Base-by-base conservation (phyloP, 805 yeast species). In the Metschnikowia borealis region DNA sequence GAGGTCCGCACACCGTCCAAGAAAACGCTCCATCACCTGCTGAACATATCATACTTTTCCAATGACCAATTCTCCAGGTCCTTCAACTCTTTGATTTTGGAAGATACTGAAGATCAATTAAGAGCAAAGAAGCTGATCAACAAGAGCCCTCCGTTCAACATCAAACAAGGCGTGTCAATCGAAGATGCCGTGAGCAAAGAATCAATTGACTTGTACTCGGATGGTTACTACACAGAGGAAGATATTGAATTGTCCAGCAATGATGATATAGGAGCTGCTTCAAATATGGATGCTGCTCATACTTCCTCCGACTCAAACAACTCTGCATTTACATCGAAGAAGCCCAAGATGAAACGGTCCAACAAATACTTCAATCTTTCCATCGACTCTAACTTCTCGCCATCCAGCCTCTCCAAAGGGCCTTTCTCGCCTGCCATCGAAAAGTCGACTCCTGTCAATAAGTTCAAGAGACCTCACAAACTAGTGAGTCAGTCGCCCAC, bases 401-500 rank as follows among this genome's bases (percentile, higher is more conserved):
- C 63, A 5, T 50, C 50, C 18, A 56, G 50, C 18, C 37, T 36
- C 7, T 39, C 55, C 6, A 47, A 43, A 18, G 49, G 48, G 39
- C 58, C 58, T 32, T 62, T 53, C 47, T 54, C 54, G 3, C 56
- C 59, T 3, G 45, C 46, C 11, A 47, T 52, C 21, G 58, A 52
- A 35, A 49, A 50, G 33, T 45, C 50, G 6, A 53, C 55, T 5
- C 62, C 60, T 2, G 51, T 53, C 46, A 57, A 55, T 47, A 72
- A 71, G 53, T 73, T 71, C 59, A 73, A 73, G 52, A 60, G 78
- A 33, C 78, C 78, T 1, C 78, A 72, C 55, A 66, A 68, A 49
- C 61, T 73, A 45, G 70, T 73, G 20, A 71, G 76, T 51, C 76
- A 73, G 53, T 65, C 72, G 15, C 78, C 78, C 4, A 71, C 76